Base-by-base conservation (phyloP, 768 basidiomycete genomes). In the Punctularia strigosozonata region DNA sequence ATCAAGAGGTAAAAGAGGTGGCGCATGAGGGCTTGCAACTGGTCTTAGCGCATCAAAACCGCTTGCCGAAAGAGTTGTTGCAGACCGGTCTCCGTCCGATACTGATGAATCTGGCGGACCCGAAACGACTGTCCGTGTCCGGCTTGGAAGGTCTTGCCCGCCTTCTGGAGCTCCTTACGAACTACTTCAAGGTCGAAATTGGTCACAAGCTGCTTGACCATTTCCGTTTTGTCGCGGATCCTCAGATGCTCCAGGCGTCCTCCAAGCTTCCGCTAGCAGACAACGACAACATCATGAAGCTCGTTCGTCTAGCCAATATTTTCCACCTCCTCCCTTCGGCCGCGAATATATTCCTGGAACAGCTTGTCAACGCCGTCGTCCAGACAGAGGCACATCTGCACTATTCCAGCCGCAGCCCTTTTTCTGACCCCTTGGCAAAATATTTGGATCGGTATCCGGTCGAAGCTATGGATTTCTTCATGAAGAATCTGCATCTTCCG, bases 131-230 rank as follows among this genome's bases (percentile, higher is more conserved):
- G 24, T 91, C 89, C 5, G 85, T 95, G 19, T 75, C 86, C 4
- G 92, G 92, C 7, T 56, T 94, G 40, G 91, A 99, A 56, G 95
- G 95, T 3, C 66, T 99, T 18, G 94, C 92, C 10, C 80, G 94
- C 10, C 71, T 99, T 36, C 66, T 99, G 36, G 90, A 95, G 56
- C 72, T 99, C 5, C 63, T 99, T 40, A 95, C 91, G 26, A 97
- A 97, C 57, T 98, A 99, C 62, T 99, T 99, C 77, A 98, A 97
- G 58, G 94, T 99, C 14, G 95, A 99, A 63, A 98, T 99, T 43
- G 95, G 95, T 1, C 77, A 87, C 57, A 99, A 99, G 60, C 75
- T 99, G 5, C 68, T 99, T 17, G 95, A 98, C 50, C 95, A 99
- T 56, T 97, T 94, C 62, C 80, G 82, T 31, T 77, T 83, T 25